Percentiles rank a stretch among this genome's conserved stretches.
Conservation (phyloP, 352 stramenopile species). For the Saprolegnia diclina region DNA sequence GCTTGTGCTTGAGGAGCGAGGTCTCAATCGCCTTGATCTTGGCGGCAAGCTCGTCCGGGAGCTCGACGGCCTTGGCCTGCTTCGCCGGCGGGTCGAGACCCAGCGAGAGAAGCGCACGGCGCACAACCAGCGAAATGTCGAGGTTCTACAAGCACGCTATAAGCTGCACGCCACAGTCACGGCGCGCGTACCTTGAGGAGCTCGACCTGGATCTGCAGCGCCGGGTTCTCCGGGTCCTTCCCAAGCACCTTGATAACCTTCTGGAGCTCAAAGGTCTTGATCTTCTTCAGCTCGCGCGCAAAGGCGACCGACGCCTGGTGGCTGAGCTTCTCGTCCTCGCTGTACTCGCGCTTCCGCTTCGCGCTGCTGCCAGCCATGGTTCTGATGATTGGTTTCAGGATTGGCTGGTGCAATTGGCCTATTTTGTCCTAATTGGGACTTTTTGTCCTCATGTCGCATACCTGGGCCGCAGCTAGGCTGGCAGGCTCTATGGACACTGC, state of each 20-base stretch:
- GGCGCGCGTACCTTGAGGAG: constrained; percentile 18
- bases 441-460: background rate
- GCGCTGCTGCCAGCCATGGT: constrained; percentile 27
- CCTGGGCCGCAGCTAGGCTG: too few relatives aligned
- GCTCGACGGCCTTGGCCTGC: constrained; percentile 2
- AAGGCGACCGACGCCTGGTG: constrained; percentile 23
- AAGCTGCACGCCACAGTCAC: background rate
- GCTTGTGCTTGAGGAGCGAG: constrained; percentile 24
- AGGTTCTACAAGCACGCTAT: constrained; percentile 10
- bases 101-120: constrained; percentile 18
- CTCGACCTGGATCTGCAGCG: constrained; percentile 7
- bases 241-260: constrained; percentile 21
- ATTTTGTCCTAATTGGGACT: background rate
- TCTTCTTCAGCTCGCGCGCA: constrained; percentile 22
- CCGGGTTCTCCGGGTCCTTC: constrained; percentile 23
- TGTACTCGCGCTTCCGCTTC: constrained; percentile 26
- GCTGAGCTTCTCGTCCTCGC: constrained; percentile 27
- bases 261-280: constrained; percentile 27
- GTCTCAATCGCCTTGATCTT: constrained; percentile 14
- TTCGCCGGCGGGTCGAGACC: constrained; percentile 25
- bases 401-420: background rate
- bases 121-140: constrained; percentile 8
- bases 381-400: background rate
- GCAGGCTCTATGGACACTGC: too few relatives aligned
- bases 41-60: background rate